These are phyloP conservation scores for Flagelloscypha sp. DNA, from an alignment of 768 basidiomycete genomes.

Conservation along the genomic window DNA sequence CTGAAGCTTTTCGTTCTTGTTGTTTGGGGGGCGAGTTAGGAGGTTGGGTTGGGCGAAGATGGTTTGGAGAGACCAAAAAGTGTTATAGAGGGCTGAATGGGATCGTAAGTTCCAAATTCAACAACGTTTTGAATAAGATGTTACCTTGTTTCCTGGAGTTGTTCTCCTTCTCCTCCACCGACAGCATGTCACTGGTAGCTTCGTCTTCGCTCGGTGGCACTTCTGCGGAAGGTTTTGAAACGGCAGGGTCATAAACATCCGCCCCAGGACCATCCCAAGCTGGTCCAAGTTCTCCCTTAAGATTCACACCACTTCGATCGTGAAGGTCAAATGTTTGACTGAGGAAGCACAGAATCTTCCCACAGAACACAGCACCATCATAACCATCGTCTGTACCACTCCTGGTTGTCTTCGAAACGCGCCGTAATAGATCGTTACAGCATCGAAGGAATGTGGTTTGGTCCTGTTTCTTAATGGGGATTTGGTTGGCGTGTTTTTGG, in stretches of 20 bases:
- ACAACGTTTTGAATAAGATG: too few species aligned
- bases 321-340: constrained; percentile 81
- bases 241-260: too few species aligned
- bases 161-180: constrained; percentile 46
- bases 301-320: constrained; percentile 86
- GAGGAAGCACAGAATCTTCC: constrained; percentile 81
- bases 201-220: constrained; percentile 19
- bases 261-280: constrained; percentile 64
- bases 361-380: constrained; percentile 88
- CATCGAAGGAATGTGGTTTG: constrained; percentile 81
- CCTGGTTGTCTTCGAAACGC: constrained; percentile 84
- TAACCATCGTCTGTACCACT: too few species aligned
- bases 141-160: constrained; percentile 57
- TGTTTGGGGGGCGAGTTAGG: constrained; percentile 49
- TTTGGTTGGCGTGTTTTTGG: constrained; percentile 56
- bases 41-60: constrained; percentile 80
- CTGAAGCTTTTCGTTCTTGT: too few species aligned
- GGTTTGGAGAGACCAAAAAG: constrained; percentile 84
- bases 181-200: constrained; percentile 46
- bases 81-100: constrained; percentile 66
- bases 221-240: too few species aligned
- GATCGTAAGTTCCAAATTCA: constrained; percentile 6
- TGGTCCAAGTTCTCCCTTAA: constrained; percentile 81
- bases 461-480: constrained; percentile 76
- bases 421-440: constrained; percentile 78